These are phyloP conservation scores for Dalbergia cultrata DNA, from an alignment of 306 rosid genomes.

Conservation along the genomic window DNA sequence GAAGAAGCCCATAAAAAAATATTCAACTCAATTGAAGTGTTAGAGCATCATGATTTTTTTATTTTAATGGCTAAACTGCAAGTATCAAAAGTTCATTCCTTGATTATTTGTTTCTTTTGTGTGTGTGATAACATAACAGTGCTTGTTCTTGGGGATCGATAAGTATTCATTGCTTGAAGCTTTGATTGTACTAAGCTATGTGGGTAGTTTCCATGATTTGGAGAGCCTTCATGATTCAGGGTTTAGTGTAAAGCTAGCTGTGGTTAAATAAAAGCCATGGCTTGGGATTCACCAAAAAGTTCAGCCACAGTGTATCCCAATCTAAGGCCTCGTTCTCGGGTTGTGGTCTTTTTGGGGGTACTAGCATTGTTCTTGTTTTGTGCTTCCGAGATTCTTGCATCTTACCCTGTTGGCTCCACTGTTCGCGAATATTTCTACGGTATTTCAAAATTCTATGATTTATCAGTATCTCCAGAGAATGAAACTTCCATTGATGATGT, in stretches of 20 bases:
- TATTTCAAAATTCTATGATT: slow-evolving; percentile 54
- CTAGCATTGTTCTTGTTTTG: slow-evolving; percentile 68
- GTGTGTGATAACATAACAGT: slow-evolving; percentile 32
- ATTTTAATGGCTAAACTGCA: too few species aligned
- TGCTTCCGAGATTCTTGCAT: slow-evolving; percentile 78
- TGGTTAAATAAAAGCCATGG: slow-evolving; percentile 64
- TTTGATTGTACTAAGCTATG: not conserved
- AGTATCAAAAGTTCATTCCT: not conserved
- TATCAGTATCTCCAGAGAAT: slow-evolving; percentile 41
- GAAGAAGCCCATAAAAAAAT: too few species aligned
- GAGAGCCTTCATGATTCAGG: slow-evolving; percentile 40
- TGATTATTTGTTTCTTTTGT: slow-evolving; percentile 26
- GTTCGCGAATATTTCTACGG: slow-evolving; percentile 71
- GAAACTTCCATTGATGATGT: slow-evolving; percentile 45
- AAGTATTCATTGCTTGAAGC: not conserved
- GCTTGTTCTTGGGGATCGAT: slow-evolving; percentile 29
- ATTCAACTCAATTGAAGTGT: too few species aligned
- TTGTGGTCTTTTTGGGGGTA: slow-evolving; percentile 71
- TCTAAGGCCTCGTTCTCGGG: slow-evolving; percentile 73
- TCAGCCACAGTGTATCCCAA: slow-evolving; percentile 65
- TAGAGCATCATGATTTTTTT: too few species aligned
- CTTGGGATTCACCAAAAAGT: slow-evolving; percentile 68
- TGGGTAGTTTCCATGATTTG: slow-evolving; percentile 38
- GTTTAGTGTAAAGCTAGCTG: slow-evolving; percentile 43
- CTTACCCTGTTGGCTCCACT: slow-evolving; percentile 68